Evolutionary conservation across 176 grass and related monocot species (phyloP).

Genomic region (Hordeum marinum): DNA sequence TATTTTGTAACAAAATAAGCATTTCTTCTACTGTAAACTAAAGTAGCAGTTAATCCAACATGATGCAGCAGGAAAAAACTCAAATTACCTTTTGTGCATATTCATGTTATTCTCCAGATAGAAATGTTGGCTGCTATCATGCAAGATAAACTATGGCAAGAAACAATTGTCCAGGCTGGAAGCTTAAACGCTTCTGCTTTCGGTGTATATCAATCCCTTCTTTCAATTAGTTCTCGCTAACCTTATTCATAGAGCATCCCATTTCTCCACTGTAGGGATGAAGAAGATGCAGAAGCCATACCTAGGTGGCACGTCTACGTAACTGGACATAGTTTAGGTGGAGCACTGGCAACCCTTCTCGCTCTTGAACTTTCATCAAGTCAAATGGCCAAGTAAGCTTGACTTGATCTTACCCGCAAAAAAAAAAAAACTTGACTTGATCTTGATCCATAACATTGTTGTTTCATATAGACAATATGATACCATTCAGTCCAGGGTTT

Average conservation of each 20-base stretch:
- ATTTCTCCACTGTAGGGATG: slow-evolving; percentile 43
- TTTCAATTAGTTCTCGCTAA: background rate
- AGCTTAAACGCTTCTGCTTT: background rate
- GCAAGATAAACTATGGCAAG: too few relatives aligned
- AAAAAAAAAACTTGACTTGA: slow-evolving; percentile 24
- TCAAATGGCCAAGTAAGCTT: slow-evolving; percentile 79
- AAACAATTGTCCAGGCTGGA: background rate
- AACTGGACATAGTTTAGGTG: slow-evolving; percentile 98
- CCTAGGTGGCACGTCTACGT: slow-evolving; percentile 81
- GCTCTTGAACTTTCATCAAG: slow-evolving; percentile 91
- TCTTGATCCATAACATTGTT: slow-evolving; percentile 4
- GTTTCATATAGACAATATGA: slow-evolving; percentile 11
- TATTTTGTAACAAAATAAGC: slow-evolving; percentile 14
- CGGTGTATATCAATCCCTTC: background rate
- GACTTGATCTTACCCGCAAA: background rate
- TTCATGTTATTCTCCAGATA: background rate
- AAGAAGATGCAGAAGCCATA: slow-evolving; percentile 44
- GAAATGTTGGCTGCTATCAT: background rate
- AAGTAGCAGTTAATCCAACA: background rate
- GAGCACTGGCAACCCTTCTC: slow-evolving; percentile 88
- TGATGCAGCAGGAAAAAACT: background rate
- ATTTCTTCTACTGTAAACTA: slow-evolving; percentile 2
- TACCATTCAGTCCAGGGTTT: background rate
- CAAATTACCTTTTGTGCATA: background rate
- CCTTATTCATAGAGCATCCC: slow-evolving; percentile 14